A percentile compares a stretch with the other conserved stretches of the same genome.
Evolutionary conservation across 202 grass and related monocot genomes (phyloP).

Genomic region (Carex sylvatica): DNA sequence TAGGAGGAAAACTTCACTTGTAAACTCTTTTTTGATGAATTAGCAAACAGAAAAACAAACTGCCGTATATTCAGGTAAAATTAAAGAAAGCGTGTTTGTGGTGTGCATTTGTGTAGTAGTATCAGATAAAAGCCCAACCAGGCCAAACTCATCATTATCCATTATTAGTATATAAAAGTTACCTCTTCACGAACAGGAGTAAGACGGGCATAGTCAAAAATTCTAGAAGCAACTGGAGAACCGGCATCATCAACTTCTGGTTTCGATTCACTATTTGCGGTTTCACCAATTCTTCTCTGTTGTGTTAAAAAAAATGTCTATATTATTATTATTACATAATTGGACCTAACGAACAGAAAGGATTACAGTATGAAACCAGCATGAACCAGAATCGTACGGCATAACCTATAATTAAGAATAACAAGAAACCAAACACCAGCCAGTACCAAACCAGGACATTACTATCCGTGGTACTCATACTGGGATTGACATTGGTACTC

Average conservation of each 20-base stretch:
- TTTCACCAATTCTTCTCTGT: conserved; percentile 42
- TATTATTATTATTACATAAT: neutral
- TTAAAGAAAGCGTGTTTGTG: neutral
- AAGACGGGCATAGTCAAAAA: conserved; percentile 36
- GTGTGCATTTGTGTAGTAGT: neutral
- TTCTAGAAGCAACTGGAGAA: conserved; percentile 38
- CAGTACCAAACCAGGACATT: conserved; percentile 1
- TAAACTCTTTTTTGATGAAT: neutral
- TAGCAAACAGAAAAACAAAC: neutral
- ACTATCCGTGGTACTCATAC: neutral
- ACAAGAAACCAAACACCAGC: neutral
- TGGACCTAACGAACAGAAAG: neutral
- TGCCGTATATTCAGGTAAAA: neutral
- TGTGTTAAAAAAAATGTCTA: neutral
- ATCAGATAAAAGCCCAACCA: neutral
- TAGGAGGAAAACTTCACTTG: neutral
- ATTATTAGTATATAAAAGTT: conserved; percentile 16
- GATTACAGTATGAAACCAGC: neutral
- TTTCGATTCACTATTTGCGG: conserved; percentile 45
- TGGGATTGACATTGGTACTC: neutral
- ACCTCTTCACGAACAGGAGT: conserved; percentile 74
- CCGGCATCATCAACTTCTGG: conserved; percentile 57
- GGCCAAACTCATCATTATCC: neutral
- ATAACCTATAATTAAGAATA: neutral
- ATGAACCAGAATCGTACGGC: neutral